Base-by-base conservation (phyloP, 192 early-diverging fungal genomes). In the Coemansia sp. region DNA sequence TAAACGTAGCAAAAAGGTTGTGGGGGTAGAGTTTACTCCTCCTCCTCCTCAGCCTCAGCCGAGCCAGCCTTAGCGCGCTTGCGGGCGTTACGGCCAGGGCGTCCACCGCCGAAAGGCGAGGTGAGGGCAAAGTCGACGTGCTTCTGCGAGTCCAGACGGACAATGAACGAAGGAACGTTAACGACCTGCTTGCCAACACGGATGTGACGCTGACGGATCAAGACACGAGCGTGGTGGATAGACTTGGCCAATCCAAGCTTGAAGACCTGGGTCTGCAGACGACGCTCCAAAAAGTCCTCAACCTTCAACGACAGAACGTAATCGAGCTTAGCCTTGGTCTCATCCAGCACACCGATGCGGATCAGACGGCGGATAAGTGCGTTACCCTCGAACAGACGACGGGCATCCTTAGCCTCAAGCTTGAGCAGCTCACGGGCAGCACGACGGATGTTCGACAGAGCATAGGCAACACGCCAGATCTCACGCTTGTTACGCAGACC, bases 401-500 rank as follows among this genome's bases (percentile, higher is more conserved):
- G 90, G 73, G 97, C 92, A 85, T 97, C 94, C 90, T 97, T 97
- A 77, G 89, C 90, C 64, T 96, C 94, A 63, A 98, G 87, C 64
- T 93, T 98, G 72, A 99, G 87, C 68, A 99, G 92, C 86, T 99
- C 96, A 97, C 97, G 95, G 71, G 97, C 97, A 68, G 97, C 97
- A 98, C 97, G 97, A 89, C 97, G 97, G 76, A 99, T 96, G 87
- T 98, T 96, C 86, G 97, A 99, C 71, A 99, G 90, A 73, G 93
- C 93, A 85, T 89, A 91, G 71, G 92, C 94, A 61, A 99, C 92
- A 80, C 97, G 90, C 92, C 92, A 99, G 87, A 99, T 95, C 87
- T 99, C 97, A 73, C 92, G 93, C 92, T 98, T 99, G 94, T 95
- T 97, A 70, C 91, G 88, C 80, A 99, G 92, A 86, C 95, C 95